Evolutionary conservation across 805 yeast species (phyloP), one percentile per base, ranked within the genome.

Genomic region (Starmera amethionina): DNA sequence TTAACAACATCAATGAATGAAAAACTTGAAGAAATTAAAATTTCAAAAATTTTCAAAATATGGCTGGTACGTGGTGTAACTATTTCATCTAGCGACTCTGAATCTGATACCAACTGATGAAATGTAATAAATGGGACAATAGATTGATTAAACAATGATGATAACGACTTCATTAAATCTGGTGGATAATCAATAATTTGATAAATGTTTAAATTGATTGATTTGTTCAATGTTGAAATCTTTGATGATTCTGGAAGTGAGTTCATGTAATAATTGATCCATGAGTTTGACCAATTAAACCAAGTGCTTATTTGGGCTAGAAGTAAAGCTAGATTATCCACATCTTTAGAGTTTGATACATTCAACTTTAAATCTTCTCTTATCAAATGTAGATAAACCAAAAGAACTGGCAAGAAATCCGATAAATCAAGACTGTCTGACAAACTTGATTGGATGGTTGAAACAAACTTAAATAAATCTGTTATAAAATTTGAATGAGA

Each of bases 361-460:
- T 82, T 77, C 28, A 90, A 62, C 39, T 72, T 69, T 36, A 71
- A 57, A 44, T 90, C 97, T 56, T 90, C 97, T 40, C 88, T 64
- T 2, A 86, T 61, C 32, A 88, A 52, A 60, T 89, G 97, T 36
- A 90, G 59, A 0, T 88, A 75, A 22, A 83, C 59, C 0, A 79
- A 68, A 10, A 85, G 68, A 42, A 74, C 77, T 0, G 90, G 82
- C 0, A 79, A 62, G 49, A 77, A 58, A 28, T 76, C 75, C n/a
- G 65, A 60, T 29, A 79, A 58, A 5, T 71, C 49, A 25, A 59
- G 48, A 22, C 9, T 22, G 7, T 22, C 54, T 7, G 58, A 35
- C 9, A 55, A 44, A 35, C 45, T 50, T 38, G 41, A 31, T 35
- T 55, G 51, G 6, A 49, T 37, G 1, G 44, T 30, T 8, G 40